Evolutionary conservation across 2,329 filamentous ascomycete species (phyloP).

Genomic region (Moelleriella libera): DNA sequence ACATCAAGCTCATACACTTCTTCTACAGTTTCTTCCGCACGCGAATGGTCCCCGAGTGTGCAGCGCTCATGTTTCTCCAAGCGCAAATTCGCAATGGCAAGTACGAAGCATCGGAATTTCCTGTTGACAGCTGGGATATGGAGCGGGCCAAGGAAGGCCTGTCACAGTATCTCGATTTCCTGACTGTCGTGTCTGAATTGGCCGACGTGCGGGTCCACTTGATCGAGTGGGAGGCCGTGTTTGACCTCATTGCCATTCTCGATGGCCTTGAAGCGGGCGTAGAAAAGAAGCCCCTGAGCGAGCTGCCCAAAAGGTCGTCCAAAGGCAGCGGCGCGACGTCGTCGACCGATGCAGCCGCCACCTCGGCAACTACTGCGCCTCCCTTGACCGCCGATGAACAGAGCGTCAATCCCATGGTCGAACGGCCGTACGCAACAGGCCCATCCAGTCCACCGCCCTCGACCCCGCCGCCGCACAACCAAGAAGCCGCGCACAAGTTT

Average conservation of each 20-base stretch:
- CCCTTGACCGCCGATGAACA: background rate
- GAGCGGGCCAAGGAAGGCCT: conserved; percentile 91
- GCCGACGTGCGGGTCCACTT: conserved; percentile 70
- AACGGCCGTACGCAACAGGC: conserved; percentile 44
- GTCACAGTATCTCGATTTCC: conserved; percentile 87
- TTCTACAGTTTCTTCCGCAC: conserved; percentile 86
- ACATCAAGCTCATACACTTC: conserved; percentile 63
- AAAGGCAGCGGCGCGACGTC: conserved; percentile 2
- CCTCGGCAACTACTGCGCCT: background rate
- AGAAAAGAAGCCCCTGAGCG: conserved; percentile 60
- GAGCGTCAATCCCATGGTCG: conserved; percentile 31
- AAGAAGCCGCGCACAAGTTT: conserved; percentile 51
- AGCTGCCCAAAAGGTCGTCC: conserved; percentile 18
- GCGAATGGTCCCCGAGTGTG: conserved; percentile 85
- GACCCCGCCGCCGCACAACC: conserved; percentile 30
- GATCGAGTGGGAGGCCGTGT: conserved; percentile 82
- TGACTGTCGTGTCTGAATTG: conserved; percentile 78
- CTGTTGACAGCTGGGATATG: conserved; percentile 94
- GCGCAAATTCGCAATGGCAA: conserved; percentile 71
- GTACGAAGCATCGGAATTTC: conserved; percentile 73
- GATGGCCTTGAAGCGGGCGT: conserved; percentile 81
- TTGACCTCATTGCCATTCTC: conserved; percentile 76
- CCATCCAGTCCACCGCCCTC: conserved; percentile 11
- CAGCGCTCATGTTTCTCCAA: conserved; percentile 87
- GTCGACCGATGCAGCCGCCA: too few relatives aligned